Base-by-base conservation (phyloP, 2,329 filamentous ascomycete genomes). In the Chrysoporthe puriensis region DNA sequence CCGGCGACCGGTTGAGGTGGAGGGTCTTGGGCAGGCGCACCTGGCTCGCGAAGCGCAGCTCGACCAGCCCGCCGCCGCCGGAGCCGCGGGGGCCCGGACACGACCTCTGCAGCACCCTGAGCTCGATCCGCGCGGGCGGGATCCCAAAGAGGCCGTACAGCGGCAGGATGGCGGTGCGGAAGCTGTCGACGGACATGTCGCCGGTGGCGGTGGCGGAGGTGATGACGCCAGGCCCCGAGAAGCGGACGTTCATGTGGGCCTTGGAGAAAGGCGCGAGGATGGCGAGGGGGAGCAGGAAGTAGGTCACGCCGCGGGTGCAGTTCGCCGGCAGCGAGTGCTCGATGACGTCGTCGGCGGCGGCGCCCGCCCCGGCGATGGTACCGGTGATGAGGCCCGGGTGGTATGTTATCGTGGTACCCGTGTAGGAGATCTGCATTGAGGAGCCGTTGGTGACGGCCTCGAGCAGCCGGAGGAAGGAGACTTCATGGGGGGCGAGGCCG, bases 401-500 rank as follows among this genome's bases (percentile, higher is more conserved):
- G 81, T 96, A 99, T 48, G 94, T 90, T 66, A 99, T 87, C 1
- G 93, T 94, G 0, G 96, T 98, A 76, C 96, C 96, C 1, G 94
- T 97, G 81, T 97, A 96, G 13, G 94, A 97, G 73, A 99, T 97
- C 76, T 97, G 94, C 81, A 98, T 93, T 66, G 91, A 90, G 67
- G 92, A 92, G 80, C 96, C 96, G 84, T 99, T 99, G 76, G 96
- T 99, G 74, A 99, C 86, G 73, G 93, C 87, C 79, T 98, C 96
- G 76, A 99, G 90, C 21, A 99, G 91, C 67, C 96, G 94, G 43
- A 99, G 87, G 79, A 99, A 95, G 59, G 96, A 98, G 74, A 98
- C 90, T 81, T 99, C 96, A 82, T 97, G 91, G 61, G 93, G 90
- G 64, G 93, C 91, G 65, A 99, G 91, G 74, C 96, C 96, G 1